Percentiles rank a stretch among this genome's conserved stretches.
phyloP scores from a whole-genome alignment of 768 basidiomycete genomes.

The Rhodosporidiobolus sp. region DNA sequence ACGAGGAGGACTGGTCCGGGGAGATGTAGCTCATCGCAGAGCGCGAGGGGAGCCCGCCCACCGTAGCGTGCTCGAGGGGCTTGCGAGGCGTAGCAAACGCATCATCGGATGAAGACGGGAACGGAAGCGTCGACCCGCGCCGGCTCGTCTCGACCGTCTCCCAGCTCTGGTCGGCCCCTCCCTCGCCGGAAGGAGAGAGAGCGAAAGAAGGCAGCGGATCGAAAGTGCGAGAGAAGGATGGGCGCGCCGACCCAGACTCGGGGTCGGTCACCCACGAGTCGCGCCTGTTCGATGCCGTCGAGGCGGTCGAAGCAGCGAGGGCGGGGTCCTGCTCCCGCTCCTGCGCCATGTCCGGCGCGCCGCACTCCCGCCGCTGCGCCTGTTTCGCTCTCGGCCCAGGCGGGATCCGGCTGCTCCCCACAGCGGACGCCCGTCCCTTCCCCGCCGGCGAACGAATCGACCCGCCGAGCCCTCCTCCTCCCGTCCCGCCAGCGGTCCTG shows the following conservation, averaged over 20 bases:
- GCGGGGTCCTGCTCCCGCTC: no score
- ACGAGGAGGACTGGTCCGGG: neutral
- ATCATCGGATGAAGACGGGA: neutral
- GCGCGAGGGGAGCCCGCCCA: no score
- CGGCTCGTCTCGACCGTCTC: neutral
- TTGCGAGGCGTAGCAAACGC: neutral
- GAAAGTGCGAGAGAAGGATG: neutral
- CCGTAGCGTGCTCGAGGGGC: neutral
- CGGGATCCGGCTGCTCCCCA: neutral
- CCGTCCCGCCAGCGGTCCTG: no score
- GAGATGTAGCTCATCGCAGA: neutral
- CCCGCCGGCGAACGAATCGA: neutral
- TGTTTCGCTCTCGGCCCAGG: neutral
- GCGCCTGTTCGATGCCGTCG: neutral
- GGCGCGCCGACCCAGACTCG: neutral
- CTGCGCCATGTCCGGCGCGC: neutral
- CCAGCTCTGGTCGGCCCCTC: neutral
- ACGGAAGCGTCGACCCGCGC: neutral
- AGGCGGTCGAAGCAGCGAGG: neutral
- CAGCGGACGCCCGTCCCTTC: neutral
- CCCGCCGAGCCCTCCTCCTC: neutral
- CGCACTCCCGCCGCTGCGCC: neutral
- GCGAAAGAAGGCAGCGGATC: neutral
- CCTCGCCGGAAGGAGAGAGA: neutral
- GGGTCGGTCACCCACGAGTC: slow-evolving; percentile 2